Evolutionary conservation across 768 basidiomycete species (phyloP), one percentile per base, ranked within the genome.

Genomic region (Trametes cubensis): DNA sequence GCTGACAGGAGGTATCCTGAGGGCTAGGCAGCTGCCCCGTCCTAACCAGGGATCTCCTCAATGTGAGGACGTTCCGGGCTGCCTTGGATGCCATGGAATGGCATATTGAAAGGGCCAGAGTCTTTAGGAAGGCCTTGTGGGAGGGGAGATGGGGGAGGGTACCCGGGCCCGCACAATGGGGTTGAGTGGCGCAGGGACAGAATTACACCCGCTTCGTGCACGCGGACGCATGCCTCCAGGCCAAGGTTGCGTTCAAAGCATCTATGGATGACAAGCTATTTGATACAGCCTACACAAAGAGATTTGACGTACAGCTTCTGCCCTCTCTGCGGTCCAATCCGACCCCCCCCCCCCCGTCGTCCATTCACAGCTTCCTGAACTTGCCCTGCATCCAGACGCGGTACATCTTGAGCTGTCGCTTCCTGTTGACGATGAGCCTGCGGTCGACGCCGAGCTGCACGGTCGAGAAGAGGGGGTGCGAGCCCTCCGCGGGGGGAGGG

Each of bases 371-470:
- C 72, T 88, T 91, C 61, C 79, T 78, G 70, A 94, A 94, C 70
- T 88, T 89, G 0, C 85, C 92, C 74, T 95, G 94, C 87, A 95
- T 86, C 94, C 94, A 96, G 0, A 95, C 90, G 48, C 97, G 81
- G 72, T 96, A 98, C 97, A 99, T 99, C 75, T 96, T 96, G 53
- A 97, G 76, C 76, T 95, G 90, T 61, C 92, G 80, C 76, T 97
- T 98, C 48, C 97, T 82, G 71, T 99, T 99, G 55, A 99, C 88
- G 46, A 98, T 80, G 58, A 99, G 76, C 45, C 97, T 82, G 7
- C 95, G 80, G 77, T 99, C 97, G 6, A 95, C 84, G 2, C 94
- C 95, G 2, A 98, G 81, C 69, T 94, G 91, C 58, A 88, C 84
- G n/a, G 85, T 82, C n/a, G 79, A 71, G 74, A 98, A 95, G 39